Percentiles rank a stretch among this genome's conserved stretches.
Conservation (phyloP, 768 basidiomycete genomes). For the Asterophora lycoperdoides region DNA sequence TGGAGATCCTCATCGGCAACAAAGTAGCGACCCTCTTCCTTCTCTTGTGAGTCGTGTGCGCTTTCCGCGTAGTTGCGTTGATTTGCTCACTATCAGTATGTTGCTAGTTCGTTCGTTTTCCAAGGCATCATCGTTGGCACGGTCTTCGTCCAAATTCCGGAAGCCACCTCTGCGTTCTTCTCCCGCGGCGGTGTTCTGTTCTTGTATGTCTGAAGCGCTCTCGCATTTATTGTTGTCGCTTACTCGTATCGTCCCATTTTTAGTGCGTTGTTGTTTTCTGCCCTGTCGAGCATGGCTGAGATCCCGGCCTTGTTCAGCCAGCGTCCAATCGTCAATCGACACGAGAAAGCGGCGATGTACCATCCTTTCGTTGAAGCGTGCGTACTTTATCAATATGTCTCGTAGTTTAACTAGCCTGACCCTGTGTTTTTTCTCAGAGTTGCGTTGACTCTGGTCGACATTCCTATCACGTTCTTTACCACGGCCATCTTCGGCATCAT, state of each 20-base stretch:
- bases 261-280: slow-evolving; percentile 53
- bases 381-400: slow-evolving; percentile 20
- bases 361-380: slow-evolving; percentile 45
- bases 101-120: slow-evolving; percentile 46
- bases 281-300: slow-evolving; percentile 58
- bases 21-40: slow-evolving; percentile 26
- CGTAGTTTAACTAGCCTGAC: neutral
- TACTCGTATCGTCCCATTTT: neutral
- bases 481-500: slow-evolving; percentile 42
- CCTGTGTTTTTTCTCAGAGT: slow-evolving; percentile 29
- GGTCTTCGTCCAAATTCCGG: slow-evolving; percentile 55
- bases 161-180: slow-evolving; percentile 59
- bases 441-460: slow-evolving; percentile 56
- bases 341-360: slow-evolving; percentile 59
- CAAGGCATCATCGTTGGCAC: slow-evolving; percentile 54
- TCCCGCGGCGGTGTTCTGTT: slow-evolving; percentile 77
- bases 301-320: slow-evolving; percentile 60
- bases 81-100: neutral
- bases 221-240: neutral
- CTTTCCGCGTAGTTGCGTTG: neutral
- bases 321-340: slow-evolving; percentile 56
- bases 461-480: slow-evolving; percentile 51
- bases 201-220: slow-evolving; percentile 43
- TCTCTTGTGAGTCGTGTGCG: slow-evolving; percentile 23
- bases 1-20: slow-evolving; percentile 35